Percentiles rank a stretch among this genome's conserved stretches.
These are phyloP conservation scores for Pseudogymnoascus sp. DNA, from an alignment of 2,329 filamentous ascomycete genomes.

Conservation along the genomic window DNA sequence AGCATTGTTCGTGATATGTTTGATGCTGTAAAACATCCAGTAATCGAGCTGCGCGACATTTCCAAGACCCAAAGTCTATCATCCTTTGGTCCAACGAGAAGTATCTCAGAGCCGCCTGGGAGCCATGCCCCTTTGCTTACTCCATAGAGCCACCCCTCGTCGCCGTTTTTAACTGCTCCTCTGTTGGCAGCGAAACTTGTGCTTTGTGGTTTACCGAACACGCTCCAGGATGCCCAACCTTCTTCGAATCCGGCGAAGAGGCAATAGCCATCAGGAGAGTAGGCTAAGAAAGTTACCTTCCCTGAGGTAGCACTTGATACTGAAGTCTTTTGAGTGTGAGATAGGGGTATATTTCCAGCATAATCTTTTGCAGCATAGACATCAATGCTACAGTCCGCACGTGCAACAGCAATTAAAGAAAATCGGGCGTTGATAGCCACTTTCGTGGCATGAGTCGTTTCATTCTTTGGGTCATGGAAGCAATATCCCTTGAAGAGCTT, in stretches of 20 bases:
- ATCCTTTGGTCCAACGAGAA: slow-evolving; percentile 63
- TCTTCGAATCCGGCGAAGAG: slow-evolving; percentile 87
- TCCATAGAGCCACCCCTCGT: slow-evolving; percentile 78
- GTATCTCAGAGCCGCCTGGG: slow-evolving; percentile 76
- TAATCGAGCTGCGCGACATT: slow-evolving; percentile 88
- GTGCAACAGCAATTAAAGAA: slow-evolving; percentile 83
- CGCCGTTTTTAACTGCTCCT: slow-evolving; percentile 55
- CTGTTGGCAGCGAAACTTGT: slow-evolving; percentile 72
- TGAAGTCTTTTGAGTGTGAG: slow-evolving; percentile 66
- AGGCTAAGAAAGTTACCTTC: slow-evolving; percentile 63
- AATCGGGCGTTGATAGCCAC: slow-evolving; percentile 91
- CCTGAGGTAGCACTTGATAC: slow-evolving; percentile 63
- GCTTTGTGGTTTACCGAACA: slow-evolving; percentile 84
- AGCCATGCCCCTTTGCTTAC: slow-evolving; percentile 76
- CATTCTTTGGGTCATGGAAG: slow-evolving; percentile 66
- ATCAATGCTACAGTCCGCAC: slow-evolving; percentile 66
- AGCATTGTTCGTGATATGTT: slow-evolving; percentile 86
- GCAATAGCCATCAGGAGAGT: slow-evolving; percentile 94
- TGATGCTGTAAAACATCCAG: slow-evolving; percentile 82
- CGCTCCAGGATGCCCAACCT: slow-evolving; percentile 95
- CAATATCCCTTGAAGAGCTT: slow-evolving; percentile 83
- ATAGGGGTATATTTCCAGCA: slow-evolving; percentile 80
- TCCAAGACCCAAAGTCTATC: slow-evolving; percentile 81
- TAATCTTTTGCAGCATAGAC: slow-evolving; percentile 96
- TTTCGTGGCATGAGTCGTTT: slow-evolving; percentile 56